Conservation (phyloP, 345 rosid genomes). For the Boechera retrofracta region DNA sequence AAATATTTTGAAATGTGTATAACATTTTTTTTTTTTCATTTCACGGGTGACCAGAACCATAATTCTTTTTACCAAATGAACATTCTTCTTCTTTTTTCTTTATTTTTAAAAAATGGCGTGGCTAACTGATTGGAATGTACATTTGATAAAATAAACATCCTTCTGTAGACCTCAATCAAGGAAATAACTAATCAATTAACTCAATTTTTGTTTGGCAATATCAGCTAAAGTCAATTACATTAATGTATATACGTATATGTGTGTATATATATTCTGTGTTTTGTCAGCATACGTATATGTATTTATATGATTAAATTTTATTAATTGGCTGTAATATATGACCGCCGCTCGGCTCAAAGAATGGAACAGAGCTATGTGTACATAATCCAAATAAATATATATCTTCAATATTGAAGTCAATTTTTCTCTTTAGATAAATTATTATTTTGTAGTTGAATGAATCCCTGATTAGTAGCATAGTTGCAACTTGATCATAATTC, state of each 20-base stretch:
- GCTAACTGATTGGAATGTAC: not conserved
- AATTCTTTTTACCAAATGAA: not conserved
- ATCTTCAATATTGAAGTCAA: constrained; percentile 4
- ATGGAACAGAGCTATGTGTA: constrained; percentile 1
- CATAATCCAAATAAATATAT: constrained; percentile 23
- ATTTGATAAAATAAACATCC: not conserved
- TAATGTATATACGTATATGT: not conserved
- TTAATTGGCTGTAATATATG: constrained; percentile 25
- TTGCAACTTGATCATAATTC: constrained; percentile 31
- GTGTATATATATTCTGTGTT: not conserved
- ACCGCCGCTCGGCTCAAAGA: constrained; percentile 1
- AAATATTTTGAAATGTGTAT: not conserved
- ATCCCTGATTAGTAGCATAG: constrained; percentile 9
- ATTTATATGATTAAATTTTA: not conserved
- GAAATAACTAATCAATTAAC: constrained; percentile 1
- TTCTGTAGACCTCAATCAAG: constrained; percentile 15
- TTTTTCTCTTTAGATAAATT: constrained; percentile 4
- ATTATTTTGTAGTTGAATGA: constrained; percentile 12
- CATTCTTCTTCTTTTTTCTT: not conserved
- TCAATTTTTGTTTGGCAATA: not conserved
- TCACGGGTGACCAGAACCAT: not conserved
- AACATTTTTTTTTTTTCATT: not conserved
- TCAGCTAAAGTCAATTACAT: not conserved
- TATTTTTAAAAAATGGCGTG: not conserved
- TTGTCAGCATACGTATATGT: constrained; percentile 2